Base-by-base conservation (phyloP, 2,329 filamentous ascomycete species). In the Xylariomycetidae sp. region DNA sequence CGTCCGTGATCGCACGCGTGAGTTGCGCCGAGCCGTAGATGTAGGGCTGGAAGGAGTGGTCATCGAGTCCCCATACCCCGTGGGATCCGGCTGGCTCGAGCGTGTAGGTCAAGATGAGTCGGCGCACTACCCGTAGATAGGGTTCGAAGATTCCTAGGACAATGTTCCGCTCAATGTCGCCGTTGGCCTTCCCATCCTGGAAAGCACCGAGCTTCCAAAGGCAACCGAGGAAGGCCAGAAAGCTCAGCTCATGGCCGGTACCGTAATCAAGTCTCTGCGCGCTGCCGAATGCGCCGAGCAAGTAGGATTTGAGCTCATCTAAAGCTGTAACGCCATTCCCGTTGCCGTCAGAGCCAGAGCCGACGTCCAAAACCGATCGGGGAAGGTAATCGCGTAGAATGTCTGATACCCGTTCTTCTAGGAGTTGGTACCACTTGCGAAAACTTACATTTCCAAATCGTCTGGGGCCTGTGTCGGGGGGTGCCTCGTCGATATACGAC, bases 31-130 rank as follows among this genome's bases (percentile, higher is more conserved):
- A 95, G 19, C 92, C 92, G 44, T 97, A 89, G 36, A 98, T 87
- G 59, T 97, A 98, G 0, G 92, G 85, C 16, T 92, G 61, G 58
- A 98, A 97, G 7, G 80, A 89, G 62, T 98, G 90, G 58, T 98
- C 92, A 56, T 98, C 92, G n/a, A 98, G 72, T 14, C 92, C 92
- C 92, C 92, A 98, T 14, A 98, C 92, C 3, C 92, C 92, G 56
- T 97, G 92, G 2, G 90, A 94, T 3, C 92, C 92, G 5, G 92
- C 92, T 4, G 92, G 92, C 56, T 98, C 92, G 14, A 98, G 76
- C 1, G 82, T 96, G 58, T 97, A 98, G 3, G 82, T 90, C 31
- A 87, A 69, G 49, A 98, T 96, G 8, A 98, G 71, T 26, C 75
- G 79, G 25, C 92, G 82, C 28, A 95, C 70, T 2, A 97, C 80